Percentiles rank a stretch among this genome's conserved stretches.
Evolutionary conservation across 1,139 yeast species (phyloP).

Genomic region (Suhomyces kunorum): DNA sequence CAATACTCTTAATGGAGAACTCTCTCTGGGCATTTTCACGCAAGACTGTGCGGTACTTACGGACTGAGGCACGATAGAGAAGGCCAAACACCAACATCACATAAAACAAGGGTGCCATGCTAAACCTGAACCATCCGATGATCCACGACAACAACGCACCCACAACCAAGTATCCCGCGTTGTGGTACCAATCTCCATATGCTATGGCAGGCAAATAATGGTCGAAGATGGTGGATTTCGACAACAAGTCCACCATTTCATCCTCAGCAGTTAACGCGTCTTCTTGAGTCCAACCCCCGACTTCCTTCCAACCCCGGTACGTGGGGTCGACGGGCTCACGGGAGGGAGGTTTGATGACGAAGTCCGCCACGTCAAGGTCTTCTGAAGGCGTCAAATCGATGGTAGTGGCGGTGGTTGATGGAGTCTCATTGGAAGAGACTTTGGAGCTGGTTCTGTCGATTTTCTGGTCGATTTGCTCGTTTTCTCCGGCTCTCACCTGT

Average conservation of each 20-base stretch:
- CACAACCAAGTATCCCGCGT: conserved; percentile 63
- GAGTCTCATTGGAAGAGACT: not conserved
- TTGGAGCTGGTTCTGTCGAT: conserved; percentile 1
- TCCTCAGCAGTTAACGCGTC: conserved; percentile 68
- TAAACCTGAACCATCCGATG: conserved; percentile 74
- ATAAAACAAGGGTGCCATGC: conserved; percentile 78
- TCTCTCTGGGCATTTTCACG: conserved; percentile 87
- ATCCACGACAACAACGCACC: conserved; percentile 76
- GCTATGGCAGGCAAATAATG: conserved; percentile 66
- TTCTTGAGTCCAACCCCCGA: conserved; percentile 78
- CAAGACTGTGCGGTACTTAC: conserved; percentile 70
- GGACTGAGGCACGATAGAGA: conserved; percentile 78
- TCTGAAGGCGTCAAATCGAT: conserved; percentile 16
- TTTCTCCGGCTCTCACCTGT: conserved; percentile 15
- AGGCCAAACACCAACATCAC: conserved; percentile 61
- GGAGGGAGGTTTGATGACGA: conserved; percentile 44
- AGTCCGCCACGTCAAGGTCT: conserved; percentile 33
- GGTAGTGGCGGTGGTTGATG: conserved; percentile 1
- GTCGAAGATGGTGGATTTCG: conserved; percentile 70
- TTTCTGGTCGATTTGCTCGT: conserved; percentile 11
- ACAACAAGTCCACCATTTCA: conserved; percentile 64
- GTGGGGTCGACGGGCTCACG: conserved; percentile 64
- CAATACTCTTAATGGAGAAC: conserved; percentile 74
- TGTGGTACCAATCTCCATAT: conserved; percentile 97
- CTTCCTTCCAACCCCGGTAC: conserved; percentile 91